A percentile compares a stretch with the other conserved stretches of the same genome.
Conservation (phyloP, 2,329 filamentous ascomycete genomes). For the Aspergillus sp. region DNA sequence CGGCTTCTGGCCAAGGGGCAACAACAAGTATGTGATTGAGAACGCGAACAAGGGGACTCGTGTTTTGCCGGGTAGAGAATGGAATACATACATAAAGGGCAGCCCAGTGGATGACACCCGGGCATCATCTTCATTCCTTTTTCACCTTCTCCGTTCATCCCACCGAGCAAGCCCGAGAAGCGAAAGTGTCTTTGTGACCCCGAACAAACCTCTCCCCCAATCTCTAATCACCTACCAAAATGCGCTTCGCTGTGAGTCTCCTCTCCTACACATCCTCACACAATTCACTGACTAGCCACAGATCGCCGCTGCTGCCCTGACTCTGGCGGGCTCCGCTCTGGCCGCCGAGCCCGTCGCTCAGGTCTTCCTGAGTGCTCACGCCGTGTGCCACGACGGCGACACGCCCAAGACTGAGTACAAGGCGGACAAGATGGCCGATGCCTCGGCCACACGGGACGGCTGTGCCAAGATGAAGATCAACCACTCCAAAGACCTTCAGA, state of each 20-base stretch:
- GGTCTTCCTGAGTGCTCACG: conserved; percentile 10
- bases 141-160: background rate
- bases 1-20: background rate
- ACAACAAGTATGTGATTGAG: background rate
- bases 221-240: background rate
- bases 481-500: conserved; percentile 9
- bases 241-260: conserved; percentile 14
- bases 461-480: conserved; percentile 17
- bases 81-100: background rate
- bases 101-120: background rate
- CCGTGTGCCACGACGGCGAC: conserved; percentile 8
- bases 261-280: background rate
- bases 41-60: background rate
- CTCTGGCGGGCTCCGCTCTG: conserved; percentile 10
- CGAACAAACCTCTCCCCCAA: background rate
- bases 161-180: background rate
- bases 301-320: conserved; percentile 12
- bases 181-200: background rate
- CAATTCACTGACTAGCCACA: background rate
- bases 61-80: background rate
- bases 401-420: background rate
- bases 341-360: conserved; percentile 13
- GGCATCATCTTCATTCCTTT: background rate
- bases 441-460: conserved; percentile 7
- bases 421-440: background rate